A percentile compares a stretch with the other conserved stretches of the same genome.
Conservation (phyloP, 139 green algal genomes). For the Nannochloris sp. region DNA sequence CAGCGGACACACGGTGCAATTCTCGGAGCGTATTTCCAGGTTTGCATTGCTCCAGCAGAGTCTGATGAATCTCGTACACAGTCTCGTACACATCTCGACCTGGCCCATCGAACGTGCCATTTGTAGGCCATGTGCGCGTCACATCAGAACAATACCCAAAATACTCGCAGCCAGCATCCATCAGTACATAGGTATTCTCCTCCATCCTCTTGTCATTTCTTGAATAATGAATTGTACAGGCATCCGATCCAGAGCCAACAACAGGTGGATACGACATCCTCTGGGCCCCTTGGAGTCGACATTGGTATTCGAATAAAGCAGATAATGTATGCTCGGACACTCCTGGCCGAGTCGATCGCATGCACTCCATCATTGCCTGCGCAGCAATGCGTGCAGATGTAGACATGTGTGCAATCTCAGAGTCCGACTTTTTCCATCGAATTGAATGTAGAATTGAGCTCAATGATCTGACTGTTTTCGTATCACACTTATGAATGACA, state of each 20-base stretch:
- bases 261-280: slow-evolving; percentile 68
- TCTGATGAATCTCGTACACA: slow-evolving; percentile 51
- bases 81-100: slow-evolving; percentile 69
- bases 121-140: slow-evolving; percentile 80
- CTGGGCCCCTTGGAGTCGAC: slow-evolving; percentile 46
- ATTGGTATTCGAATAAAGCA: slow-evolving; percentile 57
- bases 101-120: slow-evolving; percentile 31
- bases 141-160: slow-evolving; percentile 80
- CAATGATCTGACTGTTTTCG: not conserved
- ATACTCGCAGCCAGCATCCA: slow-evolving; percentile 87
- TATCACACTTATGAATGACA: not conserved
- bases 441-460: slow-evolving; percentile 39
- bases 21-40: slow-evolving; percentile 44
- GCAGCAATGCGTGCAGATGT: slow-evolving; percentile 41
- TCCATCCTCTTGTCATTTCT: slow-evolving; percentile 69
- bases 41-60: slow-evolving; percentile 29
- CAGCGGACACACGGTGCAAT: slow-evolving; percentile 46
- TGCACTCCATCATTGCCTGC: slow-evolving; percentile 42
- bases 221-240: slow-evolving; percentile 79
- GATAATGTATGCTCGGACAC: slow-evolving; percentile 52
- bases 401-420: slow-evolving; percentile 56
- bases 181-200: slow-evolving; percentile 61
- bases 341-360: slow-evolving; percentile 21
- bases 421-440: slow-evolving; percentile 56
- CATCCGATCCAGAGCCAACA: slow-evolving; percentile 53